Evolutionary conservation across 2,329 filamentous ascomycete genomes (phyloP), one percentile per base, ranked within the genome.

Genomic region (Botrytis deweyae): DNA sequence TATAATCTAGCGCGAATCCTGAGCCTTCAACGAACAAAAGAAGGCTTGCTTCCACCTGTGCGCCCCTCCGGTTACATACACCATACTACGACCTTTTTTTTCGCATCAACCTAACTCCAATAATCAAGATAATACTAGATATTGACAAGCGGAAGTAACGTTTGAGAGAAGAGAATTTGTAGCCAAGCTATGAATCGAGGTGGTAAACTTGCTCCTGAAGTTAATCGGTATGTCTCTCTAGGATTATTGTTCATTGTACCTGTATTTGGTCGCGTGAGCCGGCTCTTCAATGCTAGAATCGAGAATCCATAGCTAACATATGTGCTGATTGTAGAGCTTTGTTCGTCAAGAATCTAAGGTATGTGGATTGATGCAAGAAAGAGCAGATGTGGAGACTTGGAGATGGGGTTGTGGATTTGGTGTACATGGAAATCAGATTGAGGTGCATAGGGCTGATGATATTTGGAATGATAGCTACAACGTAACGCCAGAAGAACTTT

Each of bases 261-360:
- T 72, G 29, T 52, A 61, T 49, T 22, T 40, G 63, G 40, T 68
- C 71, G 71, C 71, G 62, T 69, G 71, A 64, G 67, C 42, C 38
- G 61, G 29, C 42, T 55, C 38, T 62, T 68, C 42, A 55, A 44
- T 42, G 59, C 36, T 33, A 49, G 55, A 62, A 25, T 52, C n/a
- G 33, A 69, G 69, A 64, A 69, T 38, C 44, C 46, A 52, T 71
- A 69, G 76, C 78, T 81, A 78, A 81, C 74, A 42, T 74, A 22
- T 77, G 77, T 77, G 75, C 75, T 73, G 73, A 80, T n/a, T 73
- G 55, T 63, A 97, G 95, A 91, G 95, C 96, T 92, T 93, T 99
- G 88, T 98, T 98, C 90, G 95, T 98, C 82, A 98, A 98, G 93
- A 98, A 99, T 90, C 90, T 98, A 87, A 97, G 93, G 94, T 97